Evolutionary conservation across 1,284 basidiomycete species (phyloP).

Genomic region (Papiliotrema laurentii): DNA sequence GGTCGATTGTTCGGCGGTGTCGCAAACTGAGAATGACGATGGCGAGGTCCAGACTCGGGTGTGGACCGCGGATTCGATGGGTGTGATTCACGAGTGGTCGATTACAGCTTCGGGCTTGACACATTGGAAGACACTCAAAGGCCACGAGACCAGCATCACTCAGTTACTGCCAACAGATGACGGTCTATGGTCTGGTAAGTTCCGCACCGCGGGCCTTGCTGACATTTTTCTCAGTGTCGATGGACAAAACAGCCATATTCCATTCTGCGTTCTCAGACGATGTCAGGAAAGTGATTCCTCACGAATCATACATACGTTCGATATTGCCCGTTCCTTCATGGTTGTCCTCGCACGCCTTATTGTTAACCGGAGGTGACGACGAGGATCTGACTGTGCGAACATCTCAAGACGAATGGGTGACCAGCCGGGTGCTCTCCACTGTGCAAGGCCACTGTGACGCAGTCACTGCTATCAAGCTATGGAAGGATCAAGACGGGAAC

Average conservation of each 20-base stretch:
- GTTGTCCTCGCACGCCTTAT: slow-evolving; percentile 54
- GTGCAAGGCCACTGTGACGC: slow-evolving; percentile 84
- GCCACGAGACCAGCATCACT: slow-evolving; percentile 53
- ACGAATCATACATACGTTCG: slow-evolving; percentile 64
- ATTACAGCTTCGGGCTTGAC: slow-evolving; percentile 30
- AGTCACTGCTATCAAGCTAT: slow-evolving; percentile 66
- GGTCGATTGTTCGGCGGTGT: slow-evolving; percentile 23
- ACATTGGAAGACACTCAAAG: slow-evolving; percentile 24
- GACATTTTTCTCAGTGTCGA: slow-evolving; percentile 63
- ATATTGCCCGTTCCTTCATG: slow-evolving; percentile 65
- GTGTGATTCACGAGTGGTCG: slow-evolving; percentile 59
- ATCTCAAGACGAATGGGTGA: slow-evolving; percentile 40
- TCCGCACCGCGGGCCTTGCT: not conserved
- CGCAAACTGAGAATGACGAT: not conserved
- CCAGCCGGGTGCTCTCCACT: slow-evolving; percentile 51
- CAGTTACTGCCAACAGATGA: slow-evolving; percentile 62
- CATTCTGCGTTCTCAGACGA: slow-evolving; percentile 42
- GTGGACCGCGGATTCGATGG: slow-evolving; percentile 82
- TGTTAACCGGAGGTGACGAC: slow-evolving; percentile 69
- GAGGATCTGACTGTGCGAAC: slow-evolving; percentile 67
- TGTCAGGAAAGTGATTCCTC: slow-evolving; percentile 55
- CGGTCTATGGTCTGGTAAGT: slow-evolving; percentile 76
- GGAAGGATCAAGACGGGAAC: slow-evolving; percentile 54
- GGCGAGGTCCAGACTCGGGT: slow-evolving; percentile 46
- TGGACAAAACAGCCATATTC: slow-evolving; percentile 75